These are phyloP conservation scores for Thielaviopsis ethacetica DNA, from an alignment of 2,329 filamentous ascomycete species.

Conservation along the genomic window DNA sequence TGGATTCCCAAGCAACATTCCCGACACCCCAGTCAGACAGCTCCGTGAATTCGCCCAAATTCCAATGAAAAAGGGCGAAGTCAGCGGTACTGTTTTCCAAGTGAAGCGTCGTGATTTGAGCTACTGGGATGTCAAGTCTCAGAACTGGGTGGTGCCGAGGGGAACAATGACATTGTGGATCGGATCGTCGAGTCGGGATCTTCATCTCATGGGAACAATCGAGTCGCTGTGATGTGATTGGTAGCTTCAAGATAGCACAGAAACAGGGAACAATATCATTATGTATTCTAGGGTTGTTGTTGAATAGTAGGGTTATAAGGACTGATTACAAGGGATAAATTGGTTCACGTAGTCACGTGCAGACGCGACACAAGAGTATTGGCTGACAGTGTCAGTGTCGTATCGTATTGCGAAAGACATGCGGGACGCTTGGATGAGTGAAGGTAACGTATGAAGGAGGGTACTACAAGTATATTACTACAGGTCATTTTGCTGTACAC, in stretches of 20 bases:
- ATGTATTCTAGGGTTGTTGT: too few relatives aligned
- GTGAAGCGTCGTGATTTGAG: slow-evolving; percentile 44
- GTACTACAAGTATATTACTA: too few relatives aligned
- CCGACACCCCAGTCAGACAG: slow-evolving; percentile 42
- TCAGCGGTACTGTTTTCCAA: slow-evolving; percentile 35
- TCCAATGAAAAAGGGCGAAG: slow-evolving; percentile 41
- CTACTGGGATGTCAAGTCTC: slow-evolving; percentile 54
- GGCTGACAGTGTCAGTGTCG: background rate
- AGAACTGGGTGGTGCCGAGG: slow-evolving; percentile 42
- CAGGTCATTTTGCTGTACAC: too few relatives aligned
- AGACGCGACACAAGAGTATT: background rate
- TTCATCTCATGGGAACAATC: slow-evolving; percentile 21
- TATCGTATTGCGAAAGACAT: too few relatives aligned
- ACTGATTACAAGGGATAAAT: background rate
- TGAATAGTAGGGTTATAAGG: background rate
- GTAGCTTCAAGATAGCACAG: too few relatives aligned
- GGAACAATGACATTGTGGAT: slow-evolving; percentile 27
- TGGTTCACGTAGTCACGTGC: slow-evolving; percentile 1
- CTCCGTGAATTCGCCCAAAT: slow-evolving; percentile 52
- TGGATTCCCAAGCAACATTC: slow-evolving; percentile 36
- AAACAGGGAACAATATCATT: too few relatives aligned
- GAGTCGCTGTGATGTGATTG: background rate
- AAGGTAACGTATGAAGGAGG: too few relatives aligned
- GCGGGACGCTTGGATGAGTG: too few relatives aligned
- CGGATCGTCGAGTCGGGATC: slow-evolving; percentile 30